phyloP scores from a whole-genome alignment of 2,329 filamentous ascomycete genomes.

The Tympanopsis confertula region DNA sequence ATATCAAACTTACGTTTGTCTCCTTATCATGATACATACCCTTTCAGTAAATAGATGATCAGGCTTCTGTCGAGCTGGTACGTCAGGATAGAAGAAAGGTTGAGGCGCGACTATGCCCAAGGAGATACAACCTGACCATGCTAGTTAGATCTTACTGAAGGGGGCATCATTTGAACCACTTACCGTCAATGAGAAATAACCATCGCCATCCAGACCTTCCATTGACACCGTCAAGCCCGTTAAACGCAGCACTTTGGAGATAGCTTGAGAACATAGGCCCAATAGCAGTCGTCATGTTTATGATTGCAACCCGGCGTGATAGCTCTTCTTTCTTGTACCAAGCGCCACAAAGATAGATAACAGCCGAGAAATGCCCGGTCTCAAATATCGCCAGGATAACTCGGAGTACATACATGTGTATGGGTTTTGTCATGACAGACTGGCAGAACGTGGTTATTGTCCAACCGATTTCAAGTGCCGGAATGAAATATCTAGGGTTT shows the following conservation, averaged over 20 bases:
- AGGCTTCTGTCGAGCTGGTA: no score
- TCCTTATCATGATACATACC: no score
- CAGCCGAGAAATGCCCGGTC: constrained; percentile 7
- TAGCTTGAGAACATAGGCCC: constrained; percentile 16
- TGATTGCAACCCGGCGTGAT: constrained; percentile 5
- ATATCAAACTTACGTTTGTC: no score
- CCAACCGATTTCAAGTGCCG: constrained; percentile 6
- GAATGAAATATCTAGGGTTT: constrained; percentile 6
- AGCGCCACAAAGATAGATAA: constrained; percentile 5
- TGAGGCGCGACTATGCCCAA: no score
- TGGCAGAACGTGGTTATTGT: constrained; percentile 6
- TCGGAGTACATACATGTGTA: constrained; percentile 6
- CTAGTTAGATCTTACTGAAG: no score
- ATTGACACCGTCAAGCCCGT: no score
- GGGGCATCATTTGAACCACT: no score
- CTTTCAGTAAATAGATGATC: no score
- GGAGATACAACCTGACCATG: no score
- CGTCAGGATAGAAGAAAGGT: no score
- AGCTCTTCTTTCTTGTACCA: constrained; percentile 6
- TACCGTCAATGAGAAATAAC: no score
- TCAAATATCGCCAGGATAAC: constrained; percentile 4
- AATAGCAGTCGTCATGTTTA: constrained; percentile 5
- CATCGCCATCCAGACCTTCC: no score
- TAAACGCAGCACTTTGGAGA: constrained; percentile 18
- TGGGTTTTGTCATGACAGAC: constrained; percentile 4